Conservation (phyloP, 495 filamentous ascomycete genomes). For the Podospora conica region DNA sequence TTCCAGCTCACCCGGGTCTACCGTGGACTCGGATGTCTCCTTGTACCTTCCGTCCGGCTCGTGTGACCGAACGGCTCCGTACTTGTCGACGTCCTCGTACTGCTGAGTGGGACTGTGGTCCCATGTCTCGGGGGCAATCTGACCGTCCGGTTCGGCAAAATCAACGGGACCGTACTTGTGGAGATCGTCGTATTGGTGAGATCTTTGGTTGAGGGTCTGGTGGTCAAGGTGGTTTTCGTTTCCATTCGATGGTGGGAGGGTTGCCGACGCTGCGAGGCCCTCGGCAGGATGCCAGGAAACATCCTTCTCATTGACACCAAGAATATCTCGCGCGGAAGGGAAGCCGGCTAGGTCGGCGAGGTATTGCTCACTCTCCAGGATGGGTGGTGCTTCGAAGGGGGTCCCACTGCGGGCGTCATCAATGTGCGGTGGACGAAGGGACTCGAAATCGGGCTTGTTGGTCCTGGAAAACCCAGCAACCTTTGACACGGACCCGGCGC, state of each 20-base stretch:
- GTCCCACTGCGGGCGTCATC: constrained; percentile 18
- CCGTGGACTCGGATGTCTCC: not conserved
- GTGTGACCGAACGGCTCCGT: constrained; percentile 19
- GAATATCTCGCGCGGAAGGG: not conserved
- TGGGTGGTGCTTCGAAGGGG: constrained; percentile 21
- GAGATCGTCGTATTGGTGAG: constrained; percentile 22
- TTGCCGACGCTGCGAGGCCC: constrained; percentile 6
- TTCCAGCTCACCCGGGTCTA: constrained; percentile 13
- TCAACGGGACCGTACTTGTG: constrained; percentile 22
- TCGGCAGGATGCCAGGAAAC: constrained; percentile 24
- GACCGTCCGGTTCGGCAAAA: not conserved
- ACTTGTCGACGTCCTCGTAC: constrained; percentile 16
- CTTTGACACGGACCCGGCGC: not conserved
- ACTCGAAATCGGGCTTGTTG: constrained; percentile 35
- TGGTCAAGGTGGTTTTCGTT: not conserved
- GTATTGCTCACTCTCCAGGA: constrained; percentile 28
- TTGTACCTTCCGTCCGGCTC: constrained; percentile 18
- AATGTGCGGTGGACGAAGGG: constrained; percentile 16
- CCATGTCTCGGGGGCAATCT: not conserved
- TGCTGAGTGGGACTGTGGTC: not conserved
- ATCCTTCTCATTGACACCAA: constrained; percentile 10
- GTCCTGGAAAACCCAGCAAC: constrained; percentile 26
- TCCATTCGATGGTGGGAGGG: not conserved
- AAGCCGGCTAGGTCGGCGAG: constrained; percentile 19
- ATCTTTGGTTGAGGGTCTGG: not conserved